These are phyloP conservation scores for Lactarius hengduanensis DNA, from an alignment of 768 basidiomycete species.

Conservation along the genomic window DNA sequence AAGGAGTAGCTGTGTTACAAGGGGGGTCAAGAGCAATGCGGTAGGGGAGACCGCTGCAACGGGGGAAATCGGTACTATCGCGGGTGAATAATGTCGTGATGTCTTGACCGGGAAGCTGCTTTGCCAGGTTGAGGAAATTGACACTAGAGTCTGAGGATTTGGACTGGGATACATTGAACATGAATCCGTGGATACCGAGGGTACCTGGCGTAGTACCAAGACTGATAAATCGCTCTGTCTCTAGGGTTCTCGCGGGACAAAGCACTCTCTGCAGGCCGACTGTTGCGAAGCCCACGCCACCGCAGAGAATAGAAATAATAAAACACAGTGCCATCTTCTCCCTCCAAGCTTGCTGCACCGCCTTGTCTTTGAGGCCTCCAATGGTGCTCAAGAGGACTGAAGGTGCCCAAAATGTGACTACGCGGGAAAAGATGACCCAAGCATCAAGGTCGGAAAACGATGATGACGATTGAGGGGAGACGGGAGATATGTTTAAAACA, in stretches of 20 bases:
- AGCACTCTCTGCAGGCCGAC: conserved; percentile 92
- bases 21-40: conserved; percentile 72
- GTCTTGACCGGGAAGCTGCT: conserved; percentile 72
- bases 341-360: conserved; percentile 88
- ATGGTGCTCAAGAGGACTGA: conserved; percentile 66
- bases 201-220: conserved; percentile 60
- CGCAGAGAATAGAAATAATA: conserved; percentile 78
- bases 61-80: conserved; percentile 56
- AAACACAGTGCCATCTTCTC: conserved; percentile 95
- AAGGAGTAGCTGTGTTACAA: conserved; percentile 59
- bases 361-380: conserved; percentile 78
- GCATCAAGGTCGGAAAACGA: conserved; percentile 44
- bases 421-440: conserved; percentile 79
- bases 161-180: conserved; percentile 70
- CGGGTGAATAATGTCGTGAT: conserved; percentile 86
- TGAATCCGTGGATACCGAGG: conserved; percentile 71
- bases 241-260: conserved; percentile 60
- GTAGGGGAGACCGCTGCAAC: conserved; percentile 62
- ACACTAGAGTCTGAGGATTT: conserved; percentile 43
- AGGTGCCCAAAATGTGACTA: conserved; percentile 92
- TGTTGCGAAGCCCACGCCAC: conserved; percentile 83
- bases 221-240: conserved; percentile 45
- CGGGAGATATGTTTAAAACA: conserved; percentile 40
- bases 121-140: conserved; percentile 57
- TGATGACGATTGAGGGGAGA: conserved; percentile 39